Evolutionary conservation across 495 filamentous ascomycete genomes (phyloP), one percentile per base, ranked within the genome.

Genomic region (Trichoderma erinaceum): DNA sequence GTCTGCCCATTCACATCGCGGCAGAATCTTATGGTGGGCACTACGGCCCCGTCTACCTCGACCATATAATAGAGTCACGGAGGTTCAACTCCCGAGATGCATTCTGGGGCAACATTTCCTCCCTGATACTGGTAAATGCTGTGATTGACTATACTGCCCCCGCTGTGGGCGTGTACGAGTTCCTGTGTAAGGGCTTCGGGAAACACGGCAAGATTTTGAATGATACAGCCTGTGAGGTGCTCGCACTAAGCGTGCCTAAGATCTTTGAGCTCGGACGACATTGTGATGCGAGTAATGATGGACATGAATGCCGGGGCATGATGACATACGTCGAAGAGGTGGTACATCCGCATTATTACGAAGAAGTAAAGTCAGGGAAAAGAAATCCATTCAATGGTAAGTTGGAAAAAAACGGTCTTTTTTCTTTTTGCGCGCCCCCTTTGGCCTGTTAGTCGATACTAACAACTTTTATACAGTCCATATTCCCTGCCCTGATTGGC

Each of bases 1-100:
- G 15, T 8, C 65, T 46, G 21, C 41, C 41, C 2, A 46, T 66
- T 25, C 65, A 66, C 66, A 76, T 89, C 27, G 86, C 85, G 66
- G 86, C 87, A 5, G 84, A 87, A 66, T 84, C 80, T 7, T 88
- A 88, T 73, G 85, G 85, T 25, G 86, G 71, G 0, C 84, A 85
- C 69, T 87, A 85, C 67, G 80, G 78, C 1, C 85, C 85, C 15
- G 83, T 79, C 56, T 86, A 86, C 67, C 78, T 79, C 3, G 69
- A 76, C 43, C 85, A 86, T 70, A 81, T 86, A 66, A 71, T 82
- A 65, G 67, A 79, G 3, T 48, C 65, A 8, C 65, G 43, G n/a
- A 13, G 15, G 41, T 13, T 41, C 65, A n/a, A 50, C 65, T 65
- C 63, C 11, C 32, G 32, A 4, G 41, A 41, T 15, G 63, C 63